Conservation (phyloP, 2,329 filamentous ascomycete species). For the Neonectria punicea region DNA sequence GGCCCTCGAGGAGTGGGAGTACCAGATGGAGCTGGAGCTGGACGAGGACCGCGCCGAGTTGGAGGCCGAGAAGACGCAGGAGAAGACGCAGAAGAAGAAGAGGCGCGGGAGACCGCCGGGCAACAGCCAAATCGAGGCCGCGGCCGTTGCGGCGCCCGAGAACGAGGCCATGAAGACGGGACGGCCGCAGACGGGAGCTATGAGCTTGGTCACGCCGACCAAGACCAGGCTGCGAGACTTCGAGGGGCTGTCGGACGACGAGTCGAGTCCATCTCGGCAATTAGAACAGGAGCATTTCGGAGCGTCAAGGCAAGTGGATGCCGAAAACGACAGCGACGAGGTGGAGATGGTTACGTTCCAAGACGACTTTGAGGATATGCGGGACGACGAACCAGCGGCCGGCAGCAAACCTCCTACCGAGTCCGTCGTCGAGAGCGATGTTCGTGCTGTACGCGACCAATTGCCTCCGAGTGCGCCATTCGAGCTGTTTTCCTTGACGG, state of each 20-base stretch:
- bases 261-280: constrained; percentile 44
- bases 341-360: background rate
- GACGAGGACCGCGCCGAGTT: constrained; percentile 51
- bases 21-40: constrained; percentile 53
- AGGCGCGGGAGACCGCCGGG: constrained; percentile 45
- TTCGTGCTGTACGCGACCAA: background rate
- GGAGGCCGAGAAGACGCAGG: constrained; percentile 39
- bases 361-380: background rate
- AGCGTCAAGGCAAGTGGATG: constrained; percentile 9
- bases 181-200: constrained; percentile 44
- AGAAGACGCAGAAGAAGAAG: constrained; percentile 21
- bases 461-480: background rate
- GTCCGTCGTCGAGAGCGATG: constrained; percentile 2
- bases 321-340: constrained; percentile 12
- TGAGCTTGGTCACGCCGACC: constrained; percentile 51
- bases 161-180: constrained; percentile 33
- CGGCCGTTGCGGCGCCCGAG: constrained; percentile 43
- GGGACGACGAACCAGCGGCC: background rate
- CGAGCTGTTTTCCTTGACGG: constrained; percentile 19
- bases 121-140: constrained; percentile 47
- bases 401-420: background rate
- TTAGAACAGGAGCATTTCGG: constrained; percentile 37
- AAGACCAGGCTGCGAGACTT: constrained; percentile 47
- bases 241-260: constrained; percentile 45
- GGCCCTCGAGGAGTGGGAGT: constrained; percentile 68